Percentiles rank a stretch among this genome's conserved stretches.
Conservation (phyloP, 176 grass and related monocot genomes). For the Raddia distichophylla region DNA sequence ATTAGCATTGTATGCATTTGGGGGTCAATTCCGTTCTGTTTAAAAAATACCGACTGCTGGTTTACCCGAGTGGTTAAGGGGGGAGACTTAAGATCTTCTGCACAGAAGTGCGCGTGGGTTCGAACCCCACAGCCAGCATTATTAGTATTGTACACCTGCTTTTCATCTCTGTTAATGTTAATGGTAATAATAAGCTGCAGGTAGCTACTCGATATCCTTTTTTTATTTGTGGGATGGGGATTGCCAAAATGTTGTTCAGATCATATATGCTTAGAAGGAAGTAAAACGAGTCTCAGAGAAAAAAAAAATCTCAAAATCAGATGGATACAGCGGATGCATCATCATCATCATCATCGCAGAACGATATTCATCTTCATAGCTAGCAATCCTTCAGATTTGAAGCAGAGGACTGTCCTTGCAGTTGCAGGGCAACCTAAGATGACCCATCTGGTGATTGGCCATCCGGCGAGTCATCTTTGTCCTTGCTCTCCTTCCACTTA, state of each 20-base stretch:
- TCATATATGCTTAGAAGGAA: no score
- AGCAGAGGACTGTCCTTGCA: conserved; percentile 5
- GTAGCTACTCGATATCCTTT: no score
- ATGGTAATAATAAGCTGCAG: no score
- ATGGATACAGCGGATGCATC: neutral
- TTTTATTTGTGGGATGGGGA: no score
- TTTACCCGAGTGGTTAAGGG: no score
- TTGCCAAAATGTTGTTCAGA: neutral
- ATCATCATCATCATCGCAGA: neutral
- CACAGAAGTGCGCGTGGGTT: conserved; percentile 78
- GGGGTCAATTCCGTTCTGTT: no score
- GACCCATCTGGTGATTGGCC: conserved; percentile 8
- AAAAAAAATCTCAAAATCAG: neutral
- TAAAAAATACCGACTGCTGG: no score
- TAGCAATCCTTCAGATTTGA: neutral
- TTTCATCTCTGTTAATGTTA: no score
- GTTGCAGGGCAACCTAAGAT: conserved; percentile 10
- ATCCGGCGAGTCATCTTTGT: conserved; percentile 49
- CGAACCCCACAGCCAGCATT: conserved; percentile 65
- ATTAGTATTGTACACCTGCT: no score
- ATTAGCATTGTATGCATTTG: no score
- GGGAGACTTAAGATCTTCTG: conserved; percentile 53
- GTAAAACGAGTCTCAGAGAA: no score
- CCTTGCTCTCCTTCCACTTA: conserved; percentile 67
- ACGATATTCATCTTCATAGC: conserved; percentile 4